Conservation (phyloP, 108 stramenopile genomes). For the Nitzschia sp. region DNA sequence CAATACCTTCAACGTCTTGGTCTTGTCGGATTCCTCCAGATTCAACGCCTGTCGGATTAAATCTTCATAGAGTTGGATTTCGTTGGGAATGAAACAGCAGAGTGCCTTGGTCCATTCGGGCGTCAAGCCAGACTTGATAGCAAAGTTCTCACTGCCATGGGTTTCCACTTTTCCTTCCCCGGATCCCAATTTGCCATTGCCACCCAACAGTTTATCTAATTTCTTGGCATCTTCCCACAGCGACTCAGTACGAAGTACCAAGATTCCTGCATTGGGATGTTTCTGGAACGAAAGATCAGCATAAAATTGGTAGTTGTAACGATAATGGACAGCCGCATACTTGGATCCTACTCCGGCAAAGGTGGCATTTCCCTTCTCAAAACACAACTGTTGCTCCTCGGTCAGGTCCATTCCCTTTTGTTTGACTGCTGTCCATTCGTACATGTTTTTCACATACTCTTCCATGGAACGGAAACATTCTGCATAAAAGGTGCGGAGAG, state of each 20-base stretch:
- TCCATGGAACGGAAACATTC: constrained; percentile 17
- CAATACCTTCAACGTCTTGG: constrained; percentile 1
- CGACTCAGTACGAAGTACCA: constrained; percentile 14
- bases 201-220: background rate
- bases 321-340: background rate
- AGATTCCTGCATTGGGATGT: background rate
- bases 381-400: background rate
- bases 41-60: constrained; percentile 13
- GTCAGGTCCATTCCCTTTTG: background rate
- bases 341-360: background rate
- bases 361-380: background rate
- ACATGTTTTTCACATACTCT: background rate
- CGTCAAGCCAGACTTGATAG: background rate
- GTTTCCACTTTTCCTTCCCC: background rate
- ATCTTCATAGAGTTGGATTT: constrained; percentile 14
- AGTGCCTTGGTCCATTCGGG: background rate
- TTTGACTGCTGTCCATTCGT: background rate
- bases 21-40: constrained; percentile 9
- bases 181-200: constrained; percentile 4
- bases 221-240: constrained; percentile 9
- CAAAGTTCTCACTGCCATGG: constrained; percentile 10
- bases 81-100: constrained; percentile 4
- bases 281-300: background rate
- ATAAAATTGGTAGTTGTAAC: constrained; percentile 7
- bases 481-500: background rate